Conservation (phyloP, 192 early-diverging fungal genomes). For the Umbelopsis vinacea region DNA sequence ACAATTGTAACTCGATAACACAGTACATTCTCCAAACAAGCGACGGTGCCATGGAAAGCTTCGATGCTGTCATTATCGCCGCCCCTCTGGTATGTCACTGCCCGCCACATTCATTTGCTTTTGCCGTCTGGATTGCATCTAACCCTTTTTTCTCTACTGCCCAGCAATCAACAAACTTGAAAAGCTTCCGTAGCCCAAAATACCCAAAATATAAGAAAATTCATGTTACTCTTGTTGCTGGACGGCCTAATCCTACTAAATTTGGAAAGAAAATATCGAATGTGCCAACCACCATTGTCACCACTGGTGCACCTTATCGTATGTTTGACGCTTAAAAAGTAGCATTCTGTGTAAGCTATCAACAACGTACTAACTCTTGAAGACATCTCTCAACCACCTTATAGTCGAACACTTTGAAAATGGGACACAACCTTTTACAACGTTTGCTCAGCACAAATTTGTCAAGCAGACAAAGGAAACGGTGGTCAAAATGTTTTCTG, state of each 20-base stretch:
- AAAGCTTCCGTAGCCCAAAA: slow-evolving; percentile 3
- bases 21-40: slow-evolving; percentile 42
- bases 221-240: slow-evolving; percentile 65
- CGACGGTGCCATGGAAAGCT: slow-evolving; percentile 46
- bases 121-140: background rate
- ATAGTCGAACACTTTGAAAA: slow-evolving; percentile 37
- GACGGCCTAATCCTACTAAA: slow-evolving; percentile 51
- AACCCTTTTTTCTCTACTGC: slow-evolving; percentile 12
- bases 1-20: background rate
- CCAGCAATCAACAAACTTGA: background rate
- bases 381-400: too few relatives aligned
- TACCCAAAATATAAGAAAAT: slow-evolving; percentile 47
- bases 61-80: slow-evolving; percentile 65
- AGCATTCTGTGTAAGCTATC: background rate
- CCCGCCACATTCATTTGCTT: background rate
- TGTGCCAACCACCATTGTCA: slow-evolving; percentile 54
- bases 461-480: slow-evolving; percentile 48
- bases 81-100: slow-evolving; percentile 52
- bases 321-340: background rate
- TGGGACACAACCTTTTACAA: slow-evolving; percentile 44
- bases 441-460: slow-evolving; percentile 44
- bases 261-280: slow-evolving; percentile 42
- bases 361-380: too few relatives aligned
- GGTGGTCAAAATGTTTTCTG: slow-evolving; percentile 65
- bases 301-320: slow-evolving; percentile 39